Evolutionary conservation across 805 yeast species (phyloP), one percentile per base, ranked within the genome.

Genomic region (Debaryomyces prosopidis): DNA sequence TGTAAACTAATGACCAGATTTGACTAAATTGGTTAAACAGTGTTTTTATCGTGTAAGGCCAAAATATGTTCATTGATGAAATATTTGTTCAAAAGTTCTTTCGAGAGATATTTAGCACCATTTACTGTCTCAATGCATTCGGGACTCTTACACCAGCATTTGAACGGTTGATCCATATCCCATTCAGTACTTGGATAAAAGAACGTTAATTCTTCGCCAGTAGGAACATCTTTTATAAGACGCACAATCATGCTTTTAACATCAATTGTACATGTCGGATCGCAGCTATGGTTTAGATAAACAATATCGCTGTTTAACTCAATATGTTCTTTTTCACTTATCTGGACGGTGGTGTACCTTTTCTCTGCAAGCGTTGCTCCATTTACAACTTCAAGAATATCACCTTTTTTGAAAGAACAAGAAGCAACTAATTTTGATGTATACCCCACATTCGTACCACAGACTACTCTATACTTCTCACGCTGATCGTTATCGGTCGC

Each of bases 111-210:
- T 40, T 19, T 40, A 32, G 43, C 43, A 18, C 43, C 43, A 17
- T 26, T 32, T 12, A 40, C 43, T 16, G 28, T 40, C 32, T 23
- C 43, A 30, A 40, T 40, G 16, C 43, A 40, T 4, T 16, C 9
- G 30, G 43, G 11, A 30, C 38, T 20, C 18, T 40, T 40, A 5
- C 43, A 40, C 43, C 43, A 40, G 30, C 43, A 40, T 40, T 23
- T 40, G 33, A 40, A 40, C 11, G 38, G 37, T 34, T 40, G 38
- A 40, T 40, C 43, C 38, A 40, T 40, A n/a, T 40, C 43, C 43
- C 43, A 40, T 14, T 40, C 43, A 32, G 43, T 40, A 32, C 43
- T 40, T 18, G 43, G 43, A 32, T 40, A 40, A 40, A 40, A 40
- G 26, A 40, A 40, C 3, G 43, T 40, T 16, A 40, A 32, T 33